Conservation (phyloP, 768 basidiomycete genomes). For the Podaxis pistillaris region DNA sequence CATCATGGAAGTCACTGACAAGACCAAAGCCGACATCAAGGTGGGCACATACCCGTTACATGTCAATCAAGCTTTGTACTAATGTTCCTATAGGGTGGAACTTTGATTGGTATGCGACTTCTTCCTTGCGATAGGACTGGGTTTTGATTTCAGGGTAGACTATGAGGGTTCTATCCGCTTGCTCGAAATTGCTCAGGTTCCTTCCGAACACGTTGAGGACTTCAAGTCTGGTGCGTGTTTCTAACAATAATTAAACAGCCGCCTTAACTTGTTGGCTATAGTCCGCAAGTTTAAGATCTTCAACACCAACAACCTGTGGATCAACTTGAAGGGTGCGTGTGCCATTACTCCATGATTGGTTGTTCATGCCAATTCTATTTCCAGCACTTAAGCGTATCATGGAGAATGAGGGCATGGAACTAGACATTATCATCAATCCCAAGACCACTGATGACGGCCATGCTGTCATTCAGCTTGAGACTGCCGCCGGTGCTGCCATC, state of each 20-base stretch:
- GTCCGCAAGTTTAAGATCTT: constrained; percentile 93
- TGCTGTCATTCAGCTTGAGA: constrained; percentile 87
- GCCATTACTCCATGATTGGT: neutral
- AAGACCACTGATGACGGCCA: constrained; percentile 86
- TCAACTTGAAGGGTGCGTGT: constrained; percentile 65
- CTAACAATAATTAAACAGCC: neutral
- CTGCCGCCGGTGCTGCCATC: constrained; percentile 90
- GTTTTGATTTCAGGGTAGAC: constrained; percentile 32
- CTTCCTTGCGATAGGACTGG: neutral
- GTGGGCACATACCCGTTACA: constrained; percentile 4
- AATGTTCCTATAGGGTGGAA: constrained; percentile 73
- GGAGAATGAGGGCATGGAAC: constrained; percentile 81
- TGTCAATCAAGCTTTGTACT: constrained; percentile 27
- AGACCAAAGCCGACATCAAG: constrained; percentile 73
- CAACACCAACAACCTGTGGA: constrained; percentile 84
- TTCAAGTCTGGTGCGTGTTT: constrained; percentile 70
- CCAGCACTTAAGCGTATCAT: constrained; percentile 87
- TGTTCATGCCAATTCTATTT: constrained; percentile 5
- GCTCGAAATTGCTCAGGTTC: constrained; percentile 94
- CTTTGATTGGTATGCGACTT: constrained; percentile 58
- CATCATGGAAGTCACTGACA: constrained; percentile 88
- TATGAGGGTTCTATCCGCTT: constrained; percentile 87
- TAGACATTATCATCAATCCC: constrained; percentile 94
- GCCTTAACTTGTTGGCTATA: constrained; percentile 22
- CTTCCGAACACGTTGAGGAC: constrained; percentile 89